Base-by-base conservation (phyloP, 1,139 yeast species). In the Candida albicans region DNA sequence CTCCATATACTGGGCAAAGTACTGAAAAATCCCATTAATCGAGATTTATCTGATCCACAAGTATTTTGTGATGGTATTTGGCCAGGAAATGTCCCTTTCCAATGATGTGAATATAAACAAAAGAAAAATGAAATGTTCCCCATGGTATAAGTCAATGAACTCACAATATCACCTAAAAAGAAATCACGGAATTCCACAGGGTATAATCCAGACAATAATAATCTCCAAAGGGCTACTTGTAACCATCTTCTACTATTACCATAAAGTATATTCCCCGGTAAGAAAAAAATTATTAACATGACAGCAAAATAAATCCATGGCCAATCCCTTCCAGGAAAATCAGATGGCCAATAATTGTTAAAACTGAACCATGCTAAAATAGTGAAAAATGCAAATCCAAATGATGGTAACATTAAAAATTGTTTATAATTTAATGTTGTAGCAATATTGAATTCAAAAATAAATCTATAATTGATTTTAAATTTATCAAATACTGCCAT, bases 171-270 rank as follows among this genome's bases (percentile, higher is more conserved):
- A 15, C 98, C 99, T 43, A 91, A 55, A 61, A 89, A 90, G 70
- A 93, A 91, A 65, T 93, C 99, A 48, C 95, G 75, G 59, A 93
- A 93, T 64, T 93, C 98, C 43, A 93, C 97, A 0, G 98, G 96
- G 56, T 87, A 93, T 33, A 89, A 70, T 0, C 99, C 98, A 1
- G 96, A 86, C 4, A 87, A 69, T 0, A 86, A 34, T 38, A 93
- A 67, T 57, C 99, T 75, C 75, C 91, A 80, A 2, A 83, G 51
- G 0, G 96, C 84, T 10, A 82, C 65, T 32, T 85, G 72, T 3
- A 91, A 58, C 97, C 98, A 93, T 48, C 73, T 75, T 51, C 95
- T 67, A 26, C 89, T 75, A 11, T 76, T 59, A 39, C 75, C 73
- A 54, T 75, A 82, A 32, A 74, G 62, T 2, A 78, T 69, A 35